Evolutionary conservation across 805 yeast genomes (phyloP), one percentile per base, ranked within the genome.

Genomic region (Nakazawaea holstii): DNA sequence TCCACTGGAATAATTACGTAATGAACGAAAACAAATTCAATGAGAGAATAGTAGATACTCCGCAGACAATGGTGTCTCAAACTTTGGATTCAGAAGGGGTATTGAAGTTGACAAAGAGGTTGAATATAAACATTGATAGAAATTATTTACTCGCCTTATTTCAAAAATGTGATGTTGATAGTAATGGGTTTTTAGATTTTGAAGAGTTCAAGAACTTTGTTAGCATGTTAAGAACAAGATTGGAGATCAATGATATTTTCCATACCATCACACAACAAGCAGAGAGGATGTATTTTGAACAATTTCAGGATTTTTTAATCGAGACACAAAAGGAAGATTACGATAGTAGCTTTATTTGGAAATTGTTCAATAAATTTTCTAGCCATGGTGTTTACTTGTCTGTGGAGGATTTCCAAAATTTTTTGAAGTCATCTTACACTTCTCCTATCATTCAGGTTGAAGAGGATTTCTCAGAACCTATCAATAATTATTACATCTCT

Each of bases 401-500:
- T 13, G 44, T 54, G 26, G 66, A 60, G 8, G 61, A 58, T 36
- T 59, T 59, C 41, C 55, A 62, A 10, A 57, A 60, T 35, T 70
- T 58, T 45, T 46, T 68, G 17, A 48, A 58, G n/a, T 68, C 73
- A 17, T 56, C 63, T 13, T 59, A 58, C 46, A 55, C 66, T 1
- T 46, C 59, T 1, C 62, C 66, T 3, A 45, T 56, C 24, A 49
- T 52, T 28, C 42, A 43, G 8, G 46, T 55, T 2, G 35, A 32
- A n/a, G 66, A 63, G 33, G 80, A 81, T 51, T 69, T 76, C 49
- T 59, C 77, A 0, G 68, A 69, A 27, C 98, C 99, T 0, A 59
- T 94, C 33, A 87, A 80, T 59, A 92, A 91, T 56, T 94, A 95
- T 61, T 89, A 70, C 59, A 86, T 95, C 29, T 89, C 96, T 0